A percentile compares a stretch with the other conserved stretches of the same genome.
Conservation (phyloP, 345 rosid species). For the Excoecaria agallocha region DNA sequence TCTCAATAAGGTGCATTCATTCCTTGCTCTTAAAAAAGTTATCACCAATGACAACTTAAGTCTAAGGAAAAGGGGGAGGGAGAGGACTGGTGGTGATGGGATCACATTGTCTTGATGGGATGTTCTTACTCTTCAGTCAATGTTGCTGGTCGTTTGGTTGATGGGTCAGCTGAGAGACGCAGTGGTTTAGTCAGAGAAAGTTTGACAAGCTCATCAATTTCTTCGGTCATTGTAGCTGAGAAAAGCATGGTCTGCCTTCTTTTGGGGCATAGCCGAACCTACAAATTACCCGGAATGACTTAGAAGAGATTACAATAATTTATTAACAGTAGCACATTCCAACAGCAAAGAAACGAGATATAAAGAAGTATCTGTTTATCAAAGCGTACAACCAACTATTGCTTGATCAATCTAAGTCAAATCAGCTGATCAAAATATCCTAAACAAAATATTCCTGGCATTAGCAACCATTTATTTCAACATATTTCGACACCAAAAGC, state of each 20-base stretch:
- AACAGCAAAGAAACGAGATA: no score
- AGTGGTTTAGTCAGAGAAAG: slow-evolving; percentile 91
- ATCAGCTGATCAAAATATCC: background rate
- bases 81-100: background rate
- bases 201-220: slow-evolving; percentile 83
- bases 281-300: slow-evolving; percentile 21
- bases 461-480: background rate
- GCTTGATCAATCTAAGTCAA: background rate
- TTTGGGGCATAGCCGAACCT: slow-evolving; percentile 91
- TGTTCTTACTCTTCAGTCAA: slow-evolving; percentile 79
- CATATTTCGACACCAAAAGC: no score
- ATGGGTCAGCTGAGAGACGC: slow-evolving; percentile 95
- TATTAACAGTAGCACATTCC: background rate
- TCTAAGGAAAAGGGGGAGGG: slow-evolving; percentile 7
- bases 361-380: background rate
- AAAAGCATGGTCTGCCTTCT: slow-evolving; percentile 95
- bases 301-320: background rate
- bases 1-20: slow-evolving; percentile 6
- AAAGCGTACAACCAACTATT: background rate
- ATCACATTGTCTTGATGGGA: no score
- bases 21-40: background rate
- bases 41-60: background rate
- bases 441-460: background rate
- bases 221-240: slow-evolving; percentile 98
- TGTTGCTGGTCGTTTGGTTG: slow-evolving; percentile 80